A percentile compares a stretch with the other conserved stretches of the same genome.
phyloP scores from a whole-genome alignment of 495 filamentous ascomycete genomes.

The Penicillium argentinense region DNA sequence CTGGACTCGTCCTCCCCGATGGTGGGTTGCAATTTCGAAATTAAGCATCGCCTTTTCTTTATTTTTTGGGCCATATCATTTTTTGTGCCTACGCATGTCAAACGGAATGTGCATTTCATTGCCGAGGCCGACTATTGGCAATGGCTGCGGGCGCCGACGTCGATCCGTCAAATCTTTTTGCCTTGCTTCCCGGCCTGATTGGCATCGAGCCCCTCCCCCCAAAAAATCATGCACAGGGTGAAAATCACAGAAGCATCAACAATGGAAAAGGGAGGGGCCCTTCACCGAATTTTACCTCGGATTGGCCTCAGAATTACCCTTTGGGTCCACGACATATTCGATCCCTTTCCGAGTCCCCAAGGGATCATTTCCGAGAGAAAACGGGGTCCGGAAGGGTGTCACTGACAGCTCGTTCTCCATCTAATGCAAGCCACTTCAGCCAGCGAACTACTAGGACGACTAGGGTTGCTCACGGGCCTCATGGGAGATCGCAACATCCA shows the following conservation, averaged over 20 bases:
- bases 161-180: conserved; percentile 39
- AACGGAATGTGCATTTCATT: conserved; percentile 32
- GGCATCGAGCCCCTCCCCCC: conserved; percentile 17
- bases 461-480: not conserved
- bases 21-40: conserved; percentile 4
- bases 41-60: conserved; percentile 2
- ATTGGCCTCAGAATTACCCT: conserved; percentile 1
- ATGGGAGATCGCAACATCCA: not conserved
- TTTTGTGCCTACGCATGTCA: conserved; percentile 21
- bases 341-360: conserved; percentile 18
- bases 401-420: conserved; percentile 33
- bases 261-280: not conserved
- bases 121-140: conserved; percentile 43
- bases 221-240: too few species aligned
- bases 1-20: conserved; percentile 6
- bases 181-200: conserved; percentile 37
- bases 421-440: conserved; percentile 38
- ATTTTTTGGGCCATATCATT: not conserved
- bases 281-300: not conserved
- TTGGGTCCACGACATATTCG: conserved; percentile 7
- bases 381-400: conserved; percentile 12
- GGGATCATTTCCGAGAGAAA: too few species aligned
- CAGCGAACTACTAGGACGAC: conserved; percentile 2
- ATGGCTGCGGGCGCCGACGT: conserved; percentile 44
- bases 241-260: conserved; percentile 1